phyloP scores from a whole-genome alignment of 108 stramenopile genomes.

The Pelagomonas calceolata region DNA sequence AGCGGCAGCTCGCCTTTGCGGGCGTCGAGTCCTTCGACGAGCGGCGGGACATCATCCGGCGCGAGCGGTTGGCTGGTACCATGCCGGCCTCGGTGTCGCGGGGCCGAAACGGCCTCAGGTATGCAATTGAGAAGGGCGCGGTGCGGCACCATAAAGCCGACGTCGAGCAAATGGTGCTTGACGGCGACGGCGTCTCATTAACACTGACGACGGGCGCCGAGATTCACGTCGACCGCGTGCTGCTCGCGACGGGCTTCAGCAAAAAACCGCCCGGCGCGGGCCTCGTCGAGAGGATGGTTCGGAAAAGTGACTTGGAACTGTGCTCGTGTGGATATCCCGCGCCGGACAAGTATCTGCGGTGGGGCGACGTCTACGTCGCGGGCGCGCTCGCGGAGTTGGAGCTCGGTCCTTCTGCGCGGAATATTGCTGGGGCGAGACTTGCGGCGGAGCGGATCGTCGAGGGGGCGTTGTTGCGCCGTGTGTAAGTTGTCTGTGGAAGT shows the following conservation, averaged over 20 bases:
- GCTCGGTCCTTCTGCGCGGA: slow-evolving; percentile 18
- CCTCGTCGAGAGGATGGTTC: slow-evolving; percentile 2
- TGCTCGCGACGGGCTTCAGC: slow-evolving; percentile 19
- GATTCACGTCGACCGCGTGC: background rate
- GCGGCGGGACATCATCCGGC: slow-evolving; percentile 6
- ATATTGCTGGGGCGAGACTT: slow-evolving; percentile 17
- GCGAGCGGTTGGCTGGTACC: background rate
- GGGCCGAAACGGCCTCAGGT: slow-evolving; percentile 1
- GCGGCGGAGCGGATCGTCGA: slow-evolving; percentile 22
- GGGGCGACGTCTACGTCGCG: slow-evolving; percentile 7
- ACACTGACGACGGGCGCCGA: background rate
- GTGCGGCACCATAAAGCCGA: slow-evolving; percentile 8
- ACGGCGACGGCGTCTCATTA: too few relatives aligned
- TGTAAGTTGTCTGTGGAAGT: too few relatives aligned
- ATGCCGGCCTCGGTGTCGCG: slow-evolving; percentile 4
- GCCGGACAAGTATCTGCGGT: slow-evolving; percentile 4
- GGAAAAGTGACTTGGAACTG: background rate
- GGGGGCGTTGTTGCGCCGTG: slow-evolving; percentile 11
- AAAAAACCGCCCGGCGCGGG: background rate
- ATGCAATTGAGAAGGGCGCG: slow-evolving; percentile 8
- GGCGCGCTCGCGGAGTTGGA: slow-evolving; percentile 19
- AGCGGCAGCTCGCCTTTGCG: slow-evolving; percentile 11
- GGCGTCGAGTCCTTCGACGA: background rate
- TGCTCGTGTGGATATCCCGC: slow-evolving; percentile 13
- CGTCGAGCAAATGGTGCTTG: background rate